Base-by-base conservation (phyloP, 148 eudicot species). In the Persicaria tinctoria region DNA sequence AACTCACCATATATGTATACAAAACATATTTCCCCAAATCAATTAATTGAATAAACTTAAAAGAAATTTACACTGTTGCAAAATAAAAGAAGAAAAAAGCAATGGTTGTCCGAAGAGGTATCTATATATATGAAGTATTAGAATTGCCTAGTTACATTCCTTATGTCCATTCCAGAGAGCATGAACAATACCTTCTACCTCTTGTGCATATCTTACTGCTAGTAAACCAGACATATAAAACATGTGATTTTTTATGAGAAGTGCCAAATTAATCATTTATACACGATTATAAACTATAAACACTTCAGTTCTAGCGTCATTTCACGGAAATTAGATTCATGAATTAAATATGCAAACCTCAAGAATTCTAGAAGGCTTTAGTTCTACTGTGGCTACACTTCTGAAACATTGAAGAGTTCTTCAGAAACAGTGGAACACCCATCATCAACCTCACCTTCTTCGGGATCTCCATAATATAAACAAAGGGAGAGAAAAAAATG, bases 131-230 rank as follows among this genome's bases (percentile, higher is more conserved):
- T 32, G 41, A 32, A 32, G 41, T 32, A 32, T 32, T 32, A 32
- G 41, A 32, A 32, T 32, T 32, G 2, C 41, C 3, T 32, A 32
- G 41, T 32, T 32, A 32, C 41, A 32, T 32, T 32, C 41, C 41
- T 32, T 2, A 2, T 32, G 41, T 32, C 41, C 41, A 1, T 32
- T 32, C 41, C 41, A 32, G 41, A 32, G 41, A 81, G 91, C 95
- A 79, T 94, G 85, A 73, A 86, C 91, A 78, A 94, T 78, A 68
- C 91, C 96, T 78, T 94, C 98, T 12, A 91, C 85, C 85, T 94
- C 98, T 66, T 90, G 91, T 54, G 98, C 98, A 85, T 94, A 94
- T 84, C 98, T 87, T 32, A 94, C 78, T 74, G 98, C 97, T 85
- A 97, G 87, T 75, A 94, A 87, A 49, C 97, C 98, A 76, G 97